Evolutionary conservation across 768 basidiomycete genomes (phyloP), one percentile per base, ranked within the genome.

Genomic region (Boletus tomentosulus): DNA sequence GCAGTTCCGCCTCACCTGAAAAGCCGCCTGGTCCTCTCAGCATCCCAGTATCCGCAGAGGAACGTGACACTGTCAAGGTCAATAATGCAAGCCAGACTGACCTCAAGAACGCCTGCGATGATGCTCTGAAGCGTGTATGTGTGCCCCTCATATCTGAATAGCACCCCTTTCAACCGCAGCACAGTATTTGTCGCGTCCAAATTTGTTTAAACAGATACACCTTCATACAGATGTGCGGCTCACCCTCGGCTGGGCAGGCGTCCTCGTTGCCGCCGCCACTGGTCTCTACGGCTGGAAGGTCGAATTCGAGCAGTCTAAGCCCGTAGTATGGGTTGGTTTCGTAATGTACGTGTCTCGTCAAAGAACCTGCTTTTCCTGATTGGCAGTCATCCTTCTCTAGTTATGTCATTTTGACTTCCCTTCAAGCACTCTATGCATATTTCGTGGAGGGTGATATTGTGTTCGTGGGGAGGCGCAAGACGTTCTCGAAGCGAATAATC

Each of bases 291-390:
- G 92, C 33, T 92, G 86, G 71, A 86, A 87, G 63, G 74, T 86
- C 43, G 87, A 89, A n/a, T 98, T 96, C 68, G 90, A 96, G 69
- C 80, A 86, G 68, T 84, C 88, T 56, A 96, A 97, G 72, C 79
- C 82, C 11, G 82, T 82, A 31, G 82, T 96, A 19, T 86, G 85
- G 78, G 77, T 78, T 9, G 93, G 92, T 2, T 80, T 97, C 61
- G 81, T 86, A 51, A 54, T 84, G 92, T 89, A 71, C 66, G 90
- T 81, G 30, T 42, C 52, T 53, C 51, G 22, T 56, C 37, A 53
- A 49, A 34, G 53, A 55, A 27, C 48, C 50, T 48, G 37, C 22
- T 16, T 16, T 48, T 31, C 52, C 64, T 57, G 41, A 59, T 33
- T 19, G 19, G 19, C 19, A 19, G 16, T 33, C 3, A 19, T 10